phyloP scores from a whole-genome alignment of 2,329 filamentous ascomycete species.

The Ophiostoma sp. region DNA sequence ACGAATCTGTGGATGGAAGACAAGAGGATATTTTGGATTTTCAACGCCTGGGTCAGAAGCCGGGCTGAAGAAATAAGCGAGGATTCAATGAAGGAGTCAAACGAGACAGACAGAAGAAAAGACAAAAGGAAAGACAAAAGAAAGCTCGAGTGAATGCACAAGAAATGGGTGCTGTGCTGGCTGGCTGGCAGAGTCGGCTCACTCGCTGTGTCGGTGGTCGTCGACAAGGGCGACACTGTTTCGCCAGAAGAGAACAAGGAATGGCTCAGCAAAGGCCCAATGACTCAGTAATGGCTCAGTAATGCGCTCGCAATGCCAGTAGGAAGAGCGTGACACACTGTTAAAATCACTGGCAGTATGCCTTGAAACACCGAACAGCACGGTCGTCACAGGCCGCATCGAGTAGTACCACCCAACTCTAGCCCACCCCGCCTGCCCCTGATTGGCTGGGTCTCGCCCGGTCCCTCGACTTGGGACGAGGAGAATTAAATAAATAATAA shows the following conservation, averaged over 20 bases:
- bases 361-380: neutral
- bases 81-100: neutral
- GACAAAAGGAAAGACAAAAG: neutral
- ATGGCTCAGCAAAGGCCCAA: neutral
- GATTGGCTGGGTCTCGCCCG: conserved; percentile 22
- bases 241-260: conserved; percentile 5
- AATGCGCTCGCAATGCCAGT: neutral
- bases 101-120: neutral
- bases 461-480: conserved; percentile 24
- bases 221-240: conserved; percentile 7
- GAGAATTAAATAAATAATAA: neutral
- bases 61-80: too few relatives aligned
- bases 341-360: too few relatives aligned
- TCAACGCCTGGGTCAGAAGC: too few relatives aligned
- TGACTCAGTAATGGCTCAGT: neutral
- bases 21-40: too few relatives aligned
- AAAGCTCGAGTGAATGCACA: neutral
- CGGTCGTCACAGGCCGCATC: conserved; percentile 9
- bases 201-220: too few relatives aligned
- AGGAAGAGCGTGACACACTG: too few relatives aligned
- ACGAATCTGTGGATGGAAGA: too few relatives aligned
- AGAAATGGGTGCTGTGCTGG: neutral
- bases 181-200: too few relatives aligned
- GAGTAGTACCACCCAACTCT: conserved; percentile 17
- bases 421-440: conserved; percentile 19